A percentile compares a stretch with the other conserved stretches of the same genome.
Evolutionary conservation across 2,329 filamentous ascomycete genomes (phyloP).

Genomic region (Alternaria brassicae): DNA sequence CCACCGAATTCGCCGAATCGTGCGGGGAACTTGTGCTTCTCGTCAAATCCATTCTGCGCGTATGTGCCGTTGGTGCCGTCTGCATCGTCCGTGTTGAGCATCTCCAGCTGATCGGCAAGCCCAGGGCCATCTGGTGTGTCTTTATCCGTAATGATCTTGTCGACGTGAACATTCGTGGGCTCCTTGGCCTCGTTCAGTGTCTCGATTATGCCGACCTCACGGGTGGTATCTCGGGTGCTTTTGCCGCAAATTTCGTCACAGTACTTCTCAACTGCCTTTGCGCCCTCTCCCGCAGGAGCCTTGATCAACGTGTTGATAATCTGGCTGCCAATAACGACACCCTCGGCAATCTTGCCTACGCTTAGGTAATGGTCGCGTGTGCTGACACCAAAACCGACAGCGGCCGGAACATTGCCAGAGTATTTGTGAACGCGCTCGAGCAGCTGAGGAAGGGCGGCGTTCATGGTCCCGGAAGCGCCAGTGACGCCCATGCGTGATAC

Average conservation of each 20-base stretch:
- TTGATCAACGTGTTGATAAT: conserved; percentile 83
- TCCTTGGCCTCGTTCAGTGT: conserved; percentile 68
- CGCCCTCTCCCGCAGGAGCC: conserved; percentile 69
- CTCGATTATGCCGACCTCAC: conserved; percentile 75
- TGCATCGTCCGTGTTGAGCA: conserved; percentile 72
- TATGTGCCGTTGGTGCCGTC: conserved; percentile 45
- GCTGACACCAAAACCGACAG: conserved; percentile 95
- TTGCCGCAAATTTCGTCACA: conserved; percentile 75
- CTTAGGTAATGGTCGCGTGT: conserved; percentile 92
- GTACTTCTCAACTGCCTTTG: conserved; percentile 83
- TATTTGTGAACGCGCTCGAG: conserved; percentile 88
- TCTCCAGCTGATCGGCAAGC: conserved; percentile 83
- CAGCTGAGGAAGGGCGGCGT: conserved; percentile 79
- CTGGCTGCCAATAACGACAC: conserved; percentile 95
- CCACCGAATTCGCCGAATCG: conserved; percentile 96
- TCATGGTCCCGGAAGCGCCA: conserved; percentile 83
- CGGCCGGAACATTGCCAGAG: conserved; percentile 87
- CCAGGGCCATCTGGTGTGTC: conserved; percentile 66
- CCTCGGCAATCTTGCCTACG: conserved; percentile 83
- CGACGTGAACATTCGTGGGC: conserved; percentile 70
- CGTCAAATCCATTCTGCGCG: conserved; percentile 39
- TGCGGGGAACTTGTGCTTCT: conserved; percentile 69
- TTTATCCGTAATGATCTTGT: conserved; percentile 69
- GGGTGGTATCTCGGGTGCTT: conserved; percentile 60
- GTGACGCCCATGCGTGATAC: conserved; percentile 98